Base-by-base conservation (phyloP, 805 yeast genomes). In the Scheffersomyces stipitis region DNA sequence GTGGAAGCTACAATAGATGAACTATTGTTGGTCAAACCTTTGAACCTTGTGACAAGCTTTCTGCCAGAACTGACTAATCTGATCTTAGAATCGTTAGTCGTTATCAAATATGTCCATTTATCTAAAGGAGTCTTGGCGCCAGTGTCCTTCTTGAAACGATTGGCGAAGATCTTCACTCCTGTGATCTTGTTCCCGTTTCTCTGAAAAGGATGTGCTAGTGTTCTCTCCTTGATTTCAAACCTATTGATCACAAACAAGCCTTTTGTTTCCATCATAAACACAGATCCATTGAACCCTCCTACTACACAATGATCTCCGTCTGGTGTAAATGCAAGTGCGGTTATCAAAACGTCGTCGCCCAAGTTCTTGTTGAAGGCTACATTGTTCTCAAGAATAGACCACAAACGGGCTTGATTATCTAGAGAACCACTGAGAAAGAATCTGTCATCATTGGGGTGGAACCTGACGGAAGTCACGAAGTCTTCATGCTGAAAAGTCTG, bases 391-490 rank as follows among this genome's bases (percentile, higher is more conserved):
- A 89, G 67, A 18, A 90, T 81, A 1, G 91, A 83, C 95, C 96
- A 87, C n/a, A 90, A 58, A 38, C 95, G 64, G 13, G 86, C 71
- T 15, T 75, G 69, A 40, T 83, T 82, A 51, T 88, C 96, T 44
- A 89, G 64, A 34, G 91, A 83, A 4, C 95, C 91, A 45, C 89
- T 81, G 3, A 84, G 56, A 56, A 90, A 87, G 54, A 90, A 90
- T 16, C 97, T 62, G 54, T 90, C 96, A 60, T 90, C 97, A 1
- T 66, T 65, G 1, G 93, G 95, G 52, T 86, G 96, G 58, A 90
- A 90, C 34, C 73, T 75, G 3, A 85, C 85, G 7, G 82, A 69
- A 0, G 96, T 84, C 3, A 88, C 95, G 58, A 87, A 83, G 56
- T 87, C 95, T n/a, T 80, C 74, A 54, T 87, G 90, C 9, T 60